Conservation (phyloP, 2,329 filamentous ascomycete species). For the Ophiostoma montium region DNA sequence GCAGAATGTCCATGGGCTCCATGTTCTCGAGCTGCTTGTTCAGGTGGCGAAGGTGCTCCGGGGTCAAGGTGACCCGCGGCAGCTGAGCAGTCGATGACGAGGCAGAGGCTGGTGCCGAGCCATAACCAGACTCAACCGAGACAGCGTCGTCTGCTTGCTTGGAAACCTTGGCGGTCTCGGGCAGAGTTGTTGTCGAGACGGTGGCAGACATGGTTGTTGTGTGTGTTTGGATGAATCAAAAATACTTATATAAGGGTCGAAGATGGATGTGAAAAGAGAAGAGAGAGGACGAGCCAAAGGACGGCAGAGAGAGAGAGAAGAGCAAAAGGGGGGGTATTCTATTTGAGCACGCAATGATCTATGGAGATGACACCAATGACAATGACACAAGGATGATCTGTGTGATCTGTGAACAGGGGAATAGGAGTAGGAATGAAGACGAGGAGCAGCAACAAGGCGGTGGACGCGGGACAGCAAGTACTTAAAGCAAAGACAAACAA, state of each 20-base stretch:
- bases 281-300: background rate
- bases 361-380: slow-evolving; percentile 1
- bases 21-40: slow-evolving; percentile 82
- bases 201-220: background rate
- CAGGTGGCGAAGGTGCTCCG: slow-evolving; percentile 75
- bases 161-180: slow-evolving; percentile 23
- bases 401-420: background rate
- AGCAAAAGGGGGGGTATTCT: background rate
- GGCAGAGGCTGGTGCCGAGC: slow-evolving; percentile 37
- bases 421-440: background rate
- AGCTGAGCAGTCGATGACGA: slow-evolving; percentile 47
- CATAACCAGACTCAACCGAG: slow-evolving; percentile 72
- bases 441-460: background rate
- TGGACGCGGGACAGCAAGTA: background rate
- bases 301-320: background rate
- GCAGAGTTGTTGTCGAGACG: slow-evolving; percentile 17
- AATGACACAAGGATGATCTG: background rate
- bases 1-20: slow-evolving; percentile 78
- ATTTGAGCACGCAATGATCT: background rate
- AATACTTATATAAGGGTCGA: no score
- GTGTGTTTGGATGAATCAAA: no score
- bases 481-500: slow-evolving; percentile 2
- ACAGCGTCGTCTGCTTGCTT: slow-evolving; percentile 26
- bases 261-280: background rate
- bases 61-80: slow-evolving; percentile 72